Percentiles rank a stretch among this genome's conserved stretches.
Evolutionary conservation across 2,329 filamentous ascomycete species (phyloP).

Genomic region (Sporothrix humicola): DNA sequence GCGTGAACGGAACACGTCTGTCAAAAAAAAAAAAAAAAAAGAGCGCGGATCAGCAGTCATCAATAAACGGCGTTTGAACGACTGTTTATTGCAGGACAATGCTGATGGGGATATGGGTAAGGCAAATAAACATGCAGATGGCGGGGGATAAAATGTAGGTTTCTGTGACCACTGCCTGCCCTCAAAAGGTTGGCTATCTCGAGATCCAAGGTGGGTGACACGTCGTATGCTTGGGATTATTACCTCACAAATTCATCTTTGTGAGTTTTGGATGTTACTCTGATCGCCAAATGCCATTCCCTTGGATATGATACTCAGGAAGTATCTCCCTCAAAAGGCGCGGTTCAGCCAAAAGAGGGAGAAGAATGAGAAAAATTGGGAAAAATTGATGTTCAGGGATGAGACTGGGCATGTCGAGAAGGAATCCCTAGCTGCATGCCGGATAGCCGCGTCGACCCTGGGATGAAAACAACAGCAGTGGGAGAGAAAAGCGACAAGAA

Average conservation of each 20-base stretch:
- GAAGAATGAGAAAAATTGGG: neutral
- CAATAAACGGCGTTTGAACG: too few species aligned
- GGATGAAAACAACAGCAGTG: neutral
- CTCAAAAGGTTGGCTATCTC: neutral
- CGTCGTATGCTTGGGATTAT: too few species aligned
- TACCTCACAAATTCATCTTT: neutral
- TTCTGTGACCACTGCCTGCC: neutral
- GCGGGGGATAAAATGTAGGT: neutral
- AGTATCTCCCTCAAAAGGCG: neutral
- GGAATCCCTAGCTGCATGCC: conserved; percentile 22
- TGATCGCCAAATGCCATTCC: neutral
- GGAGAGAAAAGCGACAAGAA: neutral
- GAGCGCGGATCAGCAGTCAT: neutral
- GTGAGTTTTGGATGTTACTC: neutral
- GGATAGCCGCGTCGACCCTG: conserved; percentile 30
- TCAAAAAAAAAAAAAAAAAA: neutral
- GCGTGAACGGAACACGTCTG: neutral
- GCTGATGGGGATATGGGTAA: neutral
- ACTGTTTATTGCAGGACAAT: neutral
- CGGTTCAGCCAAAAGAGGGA: neutral
- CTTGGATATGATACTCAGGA: neutral
- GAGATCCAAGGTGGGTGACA: too few species aligned
- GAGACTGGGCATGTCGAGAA: conserved; percentile 8
- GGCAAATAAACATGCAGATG: neutral
- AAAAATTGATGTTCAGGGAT: conserved; percentile 30